Conservation (phyloP, 257 asterid species). For the Ehretia macrophylla region DNA sequence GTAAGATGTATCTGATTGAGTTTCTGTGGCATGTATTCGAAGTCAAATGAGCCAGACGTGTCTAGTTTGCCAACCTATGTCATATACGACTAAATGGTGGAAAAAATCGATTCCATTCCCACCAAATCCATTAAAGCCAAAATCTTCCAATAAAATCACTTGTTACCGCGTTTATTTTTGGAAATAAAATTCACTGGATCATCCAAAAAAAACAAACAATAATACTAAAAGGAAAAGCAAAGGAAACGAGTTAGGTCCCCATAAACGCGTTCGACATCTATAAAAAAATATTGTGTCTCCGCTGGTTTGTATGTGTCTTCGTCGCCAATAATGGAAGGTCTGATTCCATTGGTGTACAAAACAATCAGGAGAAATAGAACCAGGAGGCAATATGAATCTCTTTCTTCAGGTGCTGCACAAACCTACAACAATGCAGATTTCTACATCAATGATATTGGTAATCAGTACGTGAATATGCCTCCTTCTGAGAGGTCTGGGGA, state of each 20-base stretch:
- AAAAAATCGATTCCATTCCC: slow-evolving; percentile 6
- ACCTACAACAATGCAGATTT: slow-evolving; percentile 40
- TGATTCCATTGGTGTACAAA: slow-evolving; percentile 60
- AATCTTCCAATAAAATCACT: slow-evolving; percentile 14
- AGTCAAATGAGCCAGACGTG: background rate
- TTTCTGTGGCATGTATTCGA: background rate
- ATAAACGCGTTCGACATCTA: too few relatives aligned
- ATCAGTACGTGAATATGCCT: slow-evolving; percentile 5
- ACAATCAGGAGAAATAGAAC: slow-evolving; percentile 48
- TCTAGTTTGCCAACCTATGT: background rate
- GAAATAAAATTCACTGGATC: too few relatives aligned
- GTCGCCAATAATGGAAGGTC: slow-evolving; percentile 51
- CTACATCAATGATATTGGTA: slow-evolving; percentile 19
- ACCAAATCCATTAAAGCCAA: slow-evolving; percentile 36
- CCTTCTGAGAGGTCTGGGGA: background rate
- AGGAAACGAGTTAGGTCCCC: too few relatives aligned
- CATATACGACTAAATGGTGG: background rate
- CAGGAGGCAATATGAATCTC: slow-evolving; percentile 51
- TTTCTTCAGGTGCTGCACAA: slow-evolving; percentile 35
- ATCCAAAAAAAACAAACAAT: background rate
- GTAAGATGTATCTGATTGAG: too few relatives aligned
- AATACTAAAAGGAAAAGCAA: background rate
- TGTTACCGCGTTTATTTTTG: too few relatives aligned
- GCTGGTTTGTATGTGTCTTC: too few relatives aligned
- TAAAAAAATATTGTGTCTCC: too few relatives aligned